These are phyloP conservation scores for Wallemia hederae DNA, from an alignment of 1,284 basidiomycete genomes.

Conservation along the genomic window DNA sequence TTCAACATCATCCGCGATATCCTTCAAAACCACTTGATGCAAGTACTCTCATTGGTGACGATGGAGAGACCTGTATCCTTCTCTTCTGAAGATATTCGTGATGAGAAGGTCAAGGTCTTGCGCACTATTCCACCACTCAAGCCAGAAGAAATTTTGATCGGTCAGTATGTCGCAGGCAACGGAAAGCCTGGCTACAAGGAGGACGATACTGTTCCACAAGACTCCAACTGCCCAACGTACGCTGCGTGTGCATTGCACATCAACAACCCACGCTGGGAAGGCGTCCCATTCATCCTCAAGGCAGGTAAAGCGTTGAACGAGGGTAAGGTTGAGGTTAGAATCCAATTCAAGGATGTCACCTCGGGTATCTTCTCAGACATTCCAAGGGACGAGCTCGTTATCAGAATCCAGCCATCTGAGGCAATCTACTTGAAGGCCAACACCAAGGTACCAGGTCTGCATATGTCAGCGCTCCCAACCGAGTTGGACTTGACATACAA, in stretches of 20 bases:
- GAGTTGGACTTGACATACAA: conserved; percentile 96
- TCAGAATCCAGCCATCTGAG: conserved; percentile 79
- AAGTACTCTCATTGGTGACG: conserved; percentile 66
- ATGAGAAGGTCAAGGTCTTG: conserved; percentile 93
- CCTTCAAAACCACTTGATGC: conserved; percentile 77
- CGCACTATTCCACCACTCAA: conserved; percentile 59
- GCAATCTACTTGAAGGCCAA: conserved; percentile 88
- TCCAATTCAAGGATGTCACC: conserved; percentile 88
- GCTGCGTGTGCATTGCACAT: conserved; percentile 66
- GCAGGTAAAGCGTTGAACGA: conserved; percentile 94
- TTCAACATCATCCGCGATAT: conserved; percentile 92
- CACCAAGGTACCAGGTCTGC: conserved; percentile 64
- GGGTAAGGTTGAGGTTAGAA: conserved; percentile 81
- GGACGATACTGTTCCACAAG: conserved; percentile 70
- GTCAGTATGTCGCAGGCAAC: conserved; percentile 61
- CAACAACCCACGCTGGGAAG: conserved; percentile 85
- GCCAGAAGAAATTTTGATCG: conserved; percentile 47
- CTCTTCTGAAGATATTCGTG: conserved; percentile 76
- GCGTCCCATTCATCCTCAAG: conserved; percentile 86
- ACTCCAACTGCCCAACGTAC: conserved; percentile 71
- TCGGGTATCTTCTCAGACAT: conserved; percentile 86
- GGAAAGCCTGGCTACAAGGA: conserved; percentile 93
- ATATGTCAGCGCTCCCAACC: conserved; percentile 61
- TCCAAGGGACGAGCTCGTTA: conserved; percentile 72
- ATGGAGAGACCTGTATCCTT: conserved; percentile 98